Evolutionary conservation across 192 early-diverging fungal species (phyloP).

Genomic region (Phycomyces blakesleeanus): DNA sequence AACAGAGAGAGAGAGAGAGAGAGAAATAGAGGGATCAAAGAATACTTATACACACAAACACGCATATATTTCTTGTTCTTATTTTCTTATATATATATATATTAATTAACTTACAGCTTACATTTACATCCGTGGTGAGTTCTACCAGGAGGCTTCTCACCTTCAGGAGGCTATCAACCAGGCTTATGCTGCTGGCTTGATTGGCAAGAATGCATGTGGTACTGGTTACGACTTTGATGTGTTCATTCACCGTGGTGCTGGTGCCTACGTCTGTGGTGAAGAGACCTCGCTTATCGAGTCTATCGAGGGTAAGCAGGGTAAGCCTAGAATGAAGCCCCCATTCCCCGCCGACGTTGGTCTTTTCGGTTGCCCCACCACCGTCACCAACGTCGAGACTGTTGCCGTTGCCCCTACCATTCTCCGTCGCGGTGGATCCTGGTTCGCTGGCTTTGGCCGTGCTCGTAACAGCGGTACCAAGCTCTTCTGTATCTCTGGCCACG

Average conservation of each 20-base stretch:
- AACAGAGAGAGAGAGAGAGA: too few species aligned
- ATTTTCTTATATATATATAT: too few species aligned
- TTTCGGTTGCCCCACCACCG: constrained; percentile 99
- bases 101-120: too few species aligned
- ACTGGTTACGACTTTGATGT: constrained; percentile 96
- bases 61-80: too few species aligned
- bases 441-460: constrained; percentile 88
- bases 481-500: constrained; percentile 96
- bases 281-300: constrained; percentile 88
- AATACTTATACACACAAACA: too few species aligned
- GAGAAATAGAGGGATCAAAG: too few species aligned
- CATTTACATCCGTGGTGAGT: constrained; percentile 98
- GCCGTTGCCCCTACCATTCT: constrained; percentile 94
- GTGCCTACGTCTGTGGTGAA: constrained; percentile 98
- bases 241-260: constrained; percentile 95
- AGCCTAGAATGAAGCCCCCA: constrained; percentile 97
- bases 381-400: constrained; percentile 99
- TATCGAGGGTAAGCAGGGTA: constrained; percentile 96
- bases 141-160: constrained; percentile 94
- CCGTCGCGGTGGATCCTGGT: constrained; percentile 83
- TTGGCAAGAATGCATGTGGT: constrained; percentile 98
- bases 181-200: constrained; percentile 91
- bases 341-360: constrained; percentile 98
- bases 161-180: constrained; percentile 94
- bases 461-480: constrained; percentile 95